Percentiles rank a stretch among this genome's conserved stretches.
phyloP scores from a whole-genome alignment of 1,284 basidiomycete genomes.

The Irpex sp. region DNA sequence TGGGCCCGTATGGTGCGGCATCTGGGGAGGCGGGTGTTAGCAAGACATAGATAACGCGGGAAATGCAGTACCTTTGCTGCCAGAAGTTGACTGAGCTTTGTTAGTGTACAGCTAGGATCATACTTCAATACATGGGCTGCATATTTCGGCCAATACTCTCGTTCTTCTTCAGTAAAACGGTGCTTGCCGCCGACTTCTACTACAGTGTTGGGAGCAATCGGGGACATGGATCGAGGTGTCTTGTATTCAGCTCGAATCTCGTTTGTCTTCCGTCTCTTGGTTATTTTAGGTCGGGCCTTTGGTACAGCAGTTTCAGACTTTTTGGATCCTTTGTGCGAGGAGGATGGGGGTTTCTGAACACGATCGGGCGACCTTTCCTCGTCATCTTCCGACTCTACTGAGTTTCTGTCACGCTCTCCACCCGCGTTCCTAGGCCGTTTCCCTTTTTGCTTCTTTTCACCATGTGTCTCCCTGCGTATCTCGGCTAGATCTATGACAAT shows the following conservation, averaged over 20 bases:
- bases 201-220: constrained; percentile 34
- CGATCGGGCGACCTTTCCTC: neutral
- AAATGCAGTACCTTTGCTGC: constrained; percentile 35
- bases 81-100: constrained; percentile 29
- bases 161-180: constrained; percentile 43
- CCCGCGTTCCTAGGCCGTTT: neutral
- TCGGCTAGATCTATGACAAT: constrained; percentile 7
- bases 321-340: neutral
- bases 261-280: neutral
- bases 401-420: neutral
- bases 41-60: constrained; percentile 5
- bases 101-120: constrained; percentile 33
- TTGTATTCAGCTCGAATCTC: neutral
- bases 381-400: neutral
- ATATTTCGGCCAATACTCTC: constrained; percentile 37
- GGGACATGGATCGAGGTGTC: constrained; percentile 36
- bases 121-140: constrained; percentile 31
- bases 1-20: constrained; percentile 40
- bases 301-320: neutral
- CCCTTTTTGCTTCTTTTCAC: neutral
- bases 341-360: neutral
- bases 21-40: constrained; percentile 23
- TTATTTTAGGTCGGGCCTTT: neutral
- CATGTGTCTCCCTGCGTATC: neutral
- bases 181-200: constrained; percentile 30